A percentile compares a stretch with the other conserved stretches of the same genome.
These are phyloP conservation scores for Phytopythium montanum DNA, from an alignment of 352 stramenopile species.

Conservation along the genomic window DNA sequence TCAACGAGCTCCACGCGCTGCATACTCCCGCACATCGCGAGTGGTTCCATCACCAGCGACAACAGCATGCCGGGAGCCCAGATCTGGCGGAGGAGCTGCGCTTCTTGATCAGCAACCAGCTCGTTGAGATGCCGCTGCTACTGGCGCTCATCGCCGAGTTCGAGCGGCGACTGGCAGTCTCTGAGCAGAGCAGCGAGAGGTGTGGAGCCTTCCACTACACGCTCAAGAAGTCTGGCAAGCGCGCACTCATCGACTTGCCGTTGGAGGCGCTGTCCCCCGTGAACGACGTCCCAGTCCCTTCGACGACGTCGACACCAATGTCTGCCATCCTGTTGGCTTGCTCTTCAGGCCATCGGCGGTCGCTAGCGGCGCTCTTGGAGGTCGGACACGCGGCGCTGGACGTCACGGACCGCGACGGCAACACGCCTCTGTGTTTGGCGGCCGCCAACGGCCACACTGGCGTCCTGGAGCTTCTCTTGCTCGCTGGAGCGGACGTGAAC, in stretches of 20 bases:
- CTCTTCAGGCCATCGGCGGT: slow-evolving; percentile 41
- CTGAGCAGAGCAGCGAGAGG: not conserved
- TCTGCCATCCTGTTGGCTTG: slow-evolving; percentile 66
- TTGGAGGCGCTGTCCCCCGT: slow-evolving; percentile 19
- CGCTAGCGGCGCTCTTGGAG: slow-evolving; percentile 41
- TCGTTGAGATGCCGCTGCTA: slow-evolving; percentile 57
- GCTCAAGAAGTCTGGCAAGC: slow-evolving; percentile 26
- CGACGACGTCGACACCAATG: not conserved
- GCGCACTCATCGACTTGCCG: slow-evolving; percentile 54
- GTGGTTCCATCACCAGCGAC: slow-evolving; percentile 44
- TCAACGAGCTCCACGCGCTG: slow-evolving; percentile 47
- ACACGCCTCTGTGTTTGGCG: slow-evolving; percentile 54
- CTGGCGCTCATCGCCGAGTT: slow-evolving; percentile 56
- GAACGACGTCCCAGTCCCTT: not conserved
- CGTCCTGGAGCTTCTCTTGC: slow-evolving; percentile 38
- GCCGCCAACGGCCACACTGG: slow-evolving; percentile 53
- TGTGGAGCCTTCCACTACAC: slow-evolving; percentile 43
- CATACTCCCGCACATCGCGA: slow-evolving; percentile 72
- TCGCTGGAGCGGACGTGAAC: slow-evolving; percentile 50
- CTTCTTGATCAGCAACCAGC: slow-evolving; percentile 54
- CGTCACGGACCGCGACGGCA: slow-evolving; percentile 62
- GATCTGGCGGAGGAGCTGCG: slow-evolving; percentile 48
- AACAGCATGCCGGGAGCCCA: slow-evolving; percentile 1
- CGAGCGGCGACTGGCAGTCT: slow-evolving; percentile 14
- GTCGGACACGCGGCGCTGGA: slow-evolving; percentile 33